Conservation (phyloP, 208 protist genomes). For the Acanthamoeba castellanii region DNA sequence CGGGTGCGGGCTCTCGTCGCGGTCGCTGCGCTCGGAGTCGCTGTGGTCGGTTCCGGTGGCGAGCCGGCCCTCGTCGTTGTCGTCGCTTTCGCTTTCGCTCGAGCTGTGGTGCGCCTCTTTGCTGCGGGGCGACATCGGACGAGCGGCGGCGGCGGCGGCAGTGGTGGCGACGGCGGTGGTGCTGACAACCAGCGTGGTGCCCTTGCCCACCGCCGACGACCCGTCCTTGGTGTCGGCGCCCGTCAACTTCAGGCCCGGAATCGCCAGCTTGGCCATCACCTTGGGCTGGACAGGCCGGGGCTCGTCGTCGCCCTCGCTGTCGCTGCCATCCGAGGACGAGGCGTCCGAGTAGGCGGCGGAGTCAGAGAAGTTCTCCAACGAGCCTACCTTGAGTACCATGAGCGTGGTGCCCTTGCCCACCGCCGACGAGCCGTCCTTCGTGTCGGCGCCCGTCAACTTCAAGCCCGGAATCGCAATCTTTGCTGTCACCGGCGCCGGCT, state of each 20-base stretch:
- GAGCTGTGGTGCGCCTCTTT: not conserved
- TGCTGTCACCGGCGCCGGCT: not conserved
- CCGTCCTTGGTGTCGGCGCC: conserved; percentile 56
- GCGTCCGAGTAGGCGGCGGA: not conserved
- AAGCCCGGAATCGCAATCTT: conserved; percentile 60
- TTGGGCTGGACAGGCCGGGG: not conserved
- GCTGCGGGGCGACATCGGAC: not conserved
- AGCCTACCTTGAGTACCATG: not conserved
- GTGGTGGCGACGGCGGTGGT: not conserved
- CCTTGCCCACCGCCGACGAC: conserved; percentile 35
- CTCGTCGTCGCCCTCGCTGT: not conserved
- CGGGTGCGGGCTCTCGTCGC: not conserved
- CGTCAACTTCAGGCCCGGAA: conserved; percentile 51
- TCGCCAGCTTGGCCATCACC: conserved; percentile 10
- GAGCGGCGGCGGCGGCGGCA: not conserved
- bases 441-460: conserved; percentile 44
- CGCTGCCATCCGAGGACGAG: not conserved
- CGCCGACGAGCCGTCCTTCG: conserved; percentile 47
- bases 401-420: conserved; percentile 35
- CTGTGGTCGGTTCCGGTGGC: not conserved
- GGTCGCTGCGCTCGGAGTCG: not conserved
- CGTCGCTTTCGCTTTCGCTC: conserved; percentile 47
- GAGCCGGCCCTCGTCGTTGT: not conserved
- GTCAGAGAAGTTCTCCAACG: not conserved
- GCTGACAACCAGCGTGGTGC: conserved; percentile 27